phyloP scores from a whole-genome alignment of 2,329 filamentous ascomycete species.

The Colletotrichum tabaci region DNA sequence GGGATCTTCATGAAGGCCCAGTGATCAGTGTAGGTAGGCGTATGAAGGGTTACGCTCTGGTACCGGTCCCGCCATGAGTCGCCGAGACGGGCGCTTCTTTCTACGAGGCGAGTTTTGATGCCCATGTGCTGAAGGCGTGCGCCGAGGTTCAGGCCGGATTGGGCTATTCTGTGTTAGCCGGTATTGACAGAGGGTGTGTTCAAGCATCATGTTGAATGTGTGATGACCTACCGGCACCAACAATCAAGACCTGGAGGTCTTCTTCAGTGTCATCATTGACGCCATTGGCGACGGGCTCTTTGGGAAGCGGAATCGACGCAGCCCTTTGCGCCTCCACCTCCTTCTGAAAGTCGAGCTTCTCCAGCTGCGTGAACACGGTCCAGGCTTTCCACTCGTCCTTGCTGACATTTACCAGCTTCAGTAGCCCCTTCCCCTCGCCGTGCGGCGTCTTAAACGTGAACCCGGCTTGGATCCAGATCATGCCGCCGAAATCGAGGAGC shows the following conservation, averaged over 20 bases:
- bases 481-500: conserved; percentile 38
- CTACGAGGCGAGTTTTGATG: conserved; percentile 56
- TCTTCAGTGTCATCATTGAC: conserved; percentile 45
- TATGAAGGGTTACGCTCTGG: conserved; percentile 46
- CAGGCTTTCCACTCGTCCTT: conserved; percentile 46
- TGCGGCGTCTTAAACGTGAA: conserved; percentile 44
- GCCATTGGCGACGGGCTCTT: conserved; percentile 32
- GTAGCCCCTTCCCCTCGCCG: conserved; percentile 44
- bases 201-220: neutral
- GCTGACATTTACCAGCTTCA: conserved; percentile 43
- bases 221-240: conserved; percentile 53
- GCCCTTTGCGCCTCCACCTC: conserved; percentile 25
- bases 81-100: conserved; percentile 60
- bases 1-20: conserved; percentile 47
- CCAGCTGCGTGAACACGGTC: conserved; percentile 46
- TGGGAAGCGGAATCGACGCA: neutral
- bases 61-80: conserved; percentile 68
- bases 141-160: conserved; percentile 58
- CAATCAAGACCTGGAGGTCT: conserved; percentile 56
- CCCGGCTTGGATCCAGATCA: conserved; percentile 42
- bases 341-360: conserved; percentile 45
- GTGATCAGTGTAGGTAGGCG: conserved; percentile 46
- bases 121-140: conserved; percentile 49
- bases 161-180: conserved; percentile 49
- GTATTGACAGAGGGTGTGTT: too few relatives aligned